phyloP scores from a whole-genome alignment of 2,329 filamentous ascomycete genomes.

The Claviceps spartinae region DNA sequence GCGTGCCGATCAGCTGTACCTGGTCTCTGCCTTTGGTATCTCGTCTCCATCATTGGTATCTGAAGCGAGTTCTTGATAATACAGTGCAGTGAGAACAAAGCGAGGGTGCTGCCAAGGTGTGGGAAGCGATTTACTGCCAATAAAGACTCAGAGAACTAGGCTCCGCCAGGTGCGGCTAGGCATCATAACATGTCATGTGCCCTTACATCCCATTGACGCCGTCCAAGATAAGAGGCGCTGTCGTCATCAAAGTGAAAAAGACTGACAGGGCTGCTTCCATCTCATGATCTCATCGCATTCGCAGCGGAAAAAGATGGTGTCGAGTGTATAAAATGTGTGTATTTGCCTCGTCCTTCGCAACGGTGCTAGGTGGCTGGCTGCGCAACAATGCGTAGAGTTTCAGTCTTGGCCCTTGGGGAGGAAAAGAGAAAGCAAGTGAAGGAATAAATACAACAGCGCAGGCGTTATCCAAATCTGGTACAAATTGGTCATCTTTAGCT shows the following conservation, averaged over 20 bases:
- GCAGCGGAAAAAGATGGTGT: background rate
- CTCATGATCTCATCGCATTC: background rate
- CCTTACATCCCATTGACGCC: background rate
- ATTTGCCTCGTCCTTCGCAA: background rate
- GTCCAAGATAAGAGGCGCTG: slow-evolving; percentile 3
- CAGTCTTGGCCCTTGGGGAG: background rate
- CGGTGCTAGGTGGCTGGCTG: background rate
- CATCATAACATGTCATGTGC: background rate
- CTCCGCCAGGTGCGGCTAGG: background rate
- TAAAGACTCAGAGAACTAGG: slow-evolving; percentile 1
- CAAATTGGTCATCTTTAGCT: background rate
- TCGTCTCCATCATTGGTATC: background rate
- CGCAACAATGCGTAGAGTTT: background rate
- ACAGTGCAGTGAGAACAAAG: background rate
- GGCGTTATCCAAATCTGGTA: background rate
- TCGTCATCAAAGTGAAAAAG: background rate
- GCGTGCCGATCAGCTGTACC: background rate
- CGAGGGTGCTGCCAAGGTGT: background rate
- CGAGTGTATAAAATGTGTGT: background rate
- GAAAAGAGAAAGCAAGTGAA: no score
- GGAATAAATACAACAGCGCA: background rate
- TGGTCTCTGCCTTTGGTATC: background rate
- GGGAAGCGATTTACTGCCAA: slow-evolving; percentile 3
- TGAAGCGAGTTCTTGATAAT: background rate
- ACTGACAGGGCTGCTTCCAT: background rate